A percentile compares a stretch with the other conserved stretches of the same genome.
phyloP scores from a whole-genome alignment of 768 basidiomycete genomes.

The Panellus pusillus region DNA sequence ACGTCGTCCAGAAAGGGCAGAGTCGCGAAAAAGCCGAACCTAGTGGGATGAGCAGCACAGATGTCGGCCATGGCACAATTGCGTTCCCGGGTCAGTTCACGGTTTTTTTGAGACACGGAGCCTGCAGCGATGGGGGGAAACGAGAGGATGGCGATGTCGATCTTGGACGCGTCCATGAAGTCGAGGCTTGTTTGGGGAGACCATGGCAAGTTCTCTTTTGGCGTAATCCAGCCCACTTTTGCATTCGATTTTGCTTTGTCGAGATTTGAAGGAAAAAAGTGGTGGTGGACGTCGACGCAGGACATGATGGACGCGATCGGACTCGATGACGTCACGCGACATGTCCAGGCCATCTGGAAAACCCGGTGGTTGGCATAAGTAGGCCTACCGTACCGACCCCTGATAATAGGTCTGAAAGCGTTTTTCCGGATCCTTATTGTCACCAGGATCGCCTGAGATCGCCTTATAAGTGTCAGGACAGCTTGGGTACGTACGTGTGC shows the following conservation, averaged over 20 bases:
- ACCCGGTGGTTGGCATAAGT: too few species aligned
- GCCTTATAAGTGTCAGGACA: too few species aligned
- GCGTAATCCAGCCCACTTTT: slow-evolving; percentile 61
- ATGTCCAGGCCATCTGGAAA: too few species aligned
- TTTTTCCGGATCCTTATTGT: too few species aligned
- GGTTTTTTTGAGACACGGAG: slow-evolving; percentile 39
- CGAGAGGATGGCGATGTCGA: slow-evolving; percentile 66
- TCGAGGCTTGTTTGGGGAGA: slow-evolving; percentile 53
- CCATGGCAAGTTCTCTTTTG: slow-evolving; percentile 69
- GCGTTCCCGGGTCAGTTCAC: slow-evolving; percentile 39
- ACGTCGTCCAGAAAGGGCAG: slow-evolving; percentile 62
- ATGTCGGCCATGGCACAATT: slow-evolving; percentile 51
- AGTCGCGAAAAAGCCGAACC: slow-evolving; percentile 72
- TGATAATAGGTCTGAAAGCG: too few species aligned
- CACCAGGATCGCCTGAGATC: too few species aligned
- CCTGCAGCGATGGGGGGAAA: slow-evolving; percentile 56
- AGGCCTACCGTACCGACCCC: too few species aligned
- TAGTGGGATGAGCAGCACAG: slow-evolving; percentile 46
- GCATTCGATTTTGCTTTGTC: slow-evolving; percentile 46
- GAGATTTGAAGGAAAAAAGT: slow-evolving; percentile 60
- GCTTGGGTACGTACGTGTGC: too few species aligned
- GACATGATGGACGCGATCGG: neutral
- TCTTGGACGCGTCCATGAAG: slow-evolving; percentile 59
- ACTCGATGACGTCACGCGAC: too few species aligned
- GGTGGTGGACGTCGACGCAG: slow-evolving; percentile 73